Evolutionary conservation across 768 basidiomycete species (phyloP), one percentile per base, ranked within the genome.

Genomic region (Podaxis sp.): DNA sequence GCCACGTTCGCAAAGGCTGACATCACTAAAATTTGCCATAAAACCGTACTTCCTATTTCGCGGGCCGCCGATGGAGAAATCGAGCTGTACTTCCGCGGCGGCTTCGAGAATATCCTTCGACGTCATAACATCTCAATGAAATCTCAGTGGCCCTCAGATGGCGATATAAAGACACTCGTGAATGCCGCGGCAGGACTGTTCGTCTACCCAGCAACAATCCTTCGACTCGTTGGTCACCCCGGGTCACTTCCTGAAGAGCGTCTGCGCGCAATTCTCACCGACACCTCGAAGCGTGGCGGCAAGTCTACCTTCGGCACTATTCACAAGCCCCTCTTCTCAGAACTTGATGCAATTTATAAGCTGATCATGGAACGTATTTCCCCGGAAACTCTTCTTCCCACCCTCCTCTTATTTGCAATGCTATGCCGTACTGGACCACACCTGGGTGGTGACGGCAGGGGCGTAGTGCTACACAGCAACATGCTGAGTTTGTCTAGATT

Each of bases 341-440:
- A 51, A 24, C 63, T 69, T 17, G 66, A 67, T 37, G 41, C 17
- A 2, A 57, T 69, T n/a, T 70, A 61, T 13, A 64, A 63, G 6
- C 36, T 58, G 15, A 29, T 68, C 29, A 54, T 54, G 53, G 7
- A 37, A 4, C 51, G 22, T n/a, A 46, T 37, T 19, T 22, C 49
- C 25, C 68, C 66, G 73, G 57, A 72, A 69, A 64, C 75, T 75
- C 66, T 73, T 64, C 64, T 74, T 74, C 17, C 69, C 74, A 36
- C 72, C 74, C 9, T 73, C 71, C 12, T 73, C 73, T 9, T 36
- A 11, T 36, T 69, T 73, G 4, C 12, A 15, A 7, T 33, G 15
- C 27, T 37, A 33, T 54, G 53, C 17, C 29, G 17, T n/a, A 0
- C 4, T 54, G 53, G 7, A 3, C 27, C 33, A 11, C 9, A 9